These are phyloP conservation scores for Mariannaea elegans DNA, from an alignment of 2,329 filamentous ascomycete genomes.

Conservation along the genomic window DNA sequence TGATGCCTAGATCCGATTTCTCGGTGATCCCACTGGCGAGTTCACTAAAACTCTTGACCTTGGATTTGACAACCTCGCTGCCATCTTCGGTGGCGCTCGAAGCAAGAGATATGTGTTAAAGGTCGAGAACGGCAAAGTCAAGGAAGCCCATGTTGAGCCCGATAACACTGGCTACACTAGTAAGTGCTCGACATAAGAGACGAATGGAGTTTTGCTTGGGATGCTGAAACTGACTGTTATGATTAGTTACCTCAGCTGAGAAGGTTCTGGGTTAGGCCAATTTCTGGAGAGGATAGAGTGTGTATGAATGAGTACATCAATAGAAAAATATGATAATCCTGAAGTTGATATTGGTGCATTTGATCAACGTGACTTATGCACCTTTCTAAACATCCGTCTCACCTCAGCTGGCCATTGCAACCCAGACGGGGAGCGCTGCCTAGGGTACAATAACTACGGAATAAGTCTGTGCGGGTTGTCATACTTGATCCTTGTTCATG, in stretches of 20 bases:
- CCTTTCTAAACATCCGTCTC: neutral
- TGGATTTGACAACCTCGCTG: slow-evolving; percentile 72
- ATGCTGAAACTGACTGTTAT: neutral
- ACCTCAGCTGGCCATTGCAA: neutral
- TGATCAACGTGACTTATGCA: neutral
- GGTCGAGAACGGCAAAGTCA: slow-evolving; percentile 85
- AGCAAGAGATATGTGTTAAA: slow-evolving; percentile 90
- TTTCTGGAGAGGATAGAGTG: neutral
- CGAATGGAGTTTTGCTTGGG: neutral
- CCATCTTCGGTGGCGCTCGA: slow-evolving; percentile 83
- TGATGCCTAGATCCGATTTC: slow-evolving; percentile 78
- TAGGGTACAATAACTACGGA: neutral
- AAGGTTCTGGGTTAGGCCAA: slow-evolving; percentile 52
- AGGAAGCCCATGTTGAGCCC: slow-evolving; percentile 82
- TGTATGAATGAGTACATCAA: neutral
- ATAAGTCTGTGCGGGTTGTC: no score
- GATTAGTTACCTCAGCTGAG: slow-evolving; percentile 59
- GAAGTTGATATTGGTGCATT: neutral
- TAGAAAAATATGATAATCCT: neutral
- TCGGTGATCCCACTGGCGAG: slow-evolving; percentile 80
- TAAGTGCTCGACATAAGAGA: slow-evolving; percentile 50
- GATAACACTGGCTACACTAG: slow-evolving; percentile 86
- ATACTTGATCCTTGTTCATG: neutral
- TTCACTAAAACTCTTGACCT: slow-evolving; percentile 89
- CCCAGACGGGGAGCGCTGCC: neutral